Conservation (phyloP, 345 rosid genomes). For the Adansonia digitata region DNA sequence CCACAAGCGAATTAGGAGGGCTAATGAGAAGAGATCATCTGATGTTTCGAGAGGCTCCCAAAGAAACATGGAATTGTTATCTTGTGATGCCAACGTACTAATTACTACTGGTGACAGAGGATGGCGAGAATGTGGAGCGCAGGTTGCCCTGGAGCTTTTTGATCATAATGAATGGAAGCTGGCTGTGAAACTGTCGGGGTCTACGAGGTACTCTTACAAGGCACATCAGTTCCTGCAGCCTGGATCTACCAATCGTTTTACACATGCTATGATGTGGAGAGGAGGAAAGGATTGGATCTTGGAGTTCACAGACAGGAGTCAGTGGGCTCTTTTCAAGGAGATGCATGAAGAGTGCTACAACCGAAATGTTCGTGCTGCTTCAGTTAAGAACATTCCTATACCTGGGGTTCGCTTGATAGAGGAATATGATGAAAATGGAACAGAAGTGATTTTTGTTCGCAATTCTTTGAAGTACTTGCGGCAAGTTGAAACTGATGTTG, state of each 20-base stretch:
- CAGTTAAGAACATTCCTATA: constrained; percentile 82
- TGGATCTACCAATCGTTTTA: constrained; percentile 83
- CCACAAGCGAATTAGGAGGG: constrained; percentile 72
- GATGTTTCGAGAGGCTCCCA: constrained; percentile 47
- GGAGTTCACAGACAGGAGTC: constrained; percentile 86
- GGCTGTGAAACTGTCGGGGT: constrained; percentile 67
- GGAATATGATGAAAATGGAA: constrained; percentile 48
- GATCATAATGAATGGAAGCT: constrained; percentile 93
- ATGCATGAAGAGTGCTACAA: constrained; percentile 97
- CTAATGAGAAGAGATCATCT: constrained; percentile 55
- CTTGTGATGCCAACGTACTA: constrained; percentile 72
- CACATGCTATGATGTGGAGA: constrained; percentile 99
- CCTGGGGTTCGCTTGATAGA: constrained; percentile 80
- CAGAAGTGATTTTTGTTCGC: constrained; percentile 45
- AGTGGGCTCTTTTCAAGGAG: constrained; percentile 91
- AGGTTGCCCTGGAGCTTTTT: constrained; percentile 62
- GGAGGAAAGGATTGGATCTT: constrained; percentile 92
- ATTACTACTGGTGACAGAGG: constrained; percentile 75
- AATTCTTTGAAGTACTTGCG: constrained; percentile 51
- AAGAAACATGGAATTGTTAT: constrained; percentile 57
- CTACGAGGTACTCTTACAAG: constrained; percentile 61
- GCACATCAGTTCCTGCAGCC: constrained; percentile 91
- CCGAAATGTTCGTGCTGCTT: constrained; percentile 79
- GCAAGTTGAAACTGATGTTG: constrained; percentile 88
- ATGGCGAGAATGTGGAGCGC: constrained; percentile 86